Base-by-base conservation (phyloP, 345 rosid species). In the Rubroshorea leprosula region DNA sequence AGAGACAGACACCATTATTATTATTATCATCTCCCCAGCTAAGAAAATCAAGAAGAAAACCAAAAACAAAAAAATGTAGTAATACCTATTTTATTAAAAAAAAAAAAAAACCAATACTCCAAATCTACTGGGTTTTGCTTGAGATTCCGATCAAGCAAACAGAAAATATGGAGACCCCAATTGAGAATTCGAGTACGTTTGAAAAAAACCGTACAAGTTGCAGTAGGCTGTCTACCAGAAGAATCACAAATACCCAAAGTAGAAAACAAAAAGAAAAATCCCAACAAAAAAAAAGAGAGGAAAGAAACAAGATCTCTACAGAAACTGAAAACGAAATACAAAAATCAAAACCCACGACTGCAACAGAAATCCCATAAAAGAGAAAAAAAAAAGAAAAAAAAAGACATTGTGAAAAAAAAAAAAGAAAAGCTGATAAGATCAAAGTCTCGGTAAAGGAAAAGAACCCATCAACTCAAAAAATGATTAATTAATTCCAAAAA, bases 111-210 rank as follows among this genome's bases (percentile, higher is more conserved):
- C 23, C 49, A 55, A 8, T n/a, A 39, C 62, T 48, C n/a, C 10
- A 61, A 65, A 55, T 62, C 50, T n/a, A n/a, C n/a, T n/a, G 61
- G 60, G 65, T 65, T 55, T 65, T 61, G 15, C n/a, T n/a, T n/a
- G 35, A 62, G 55, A 61, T 25, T 51, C 56, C 60, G 46, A 63
- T 65, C 63, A 22, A 46, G 49, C 54, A n/a, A n/a, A 20, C 39
- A 22, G 68, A 8, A 24, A 46, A 51, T n/a, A n/a, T 17, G 23
- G 39, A 58, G 63, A 20, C 20, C 49, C 48, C n/a, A n/a, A n/a
- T n/a, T n/a, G n/a, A n/a, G n/a, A 39, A 35, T 39, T 8, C 17
- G 35, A 22, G n/a, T n/a, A n/a, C n/a, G n/a, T n/a, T n/a, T n/a
- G n/a, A n/a, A n/a, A n/a, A n/a, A n/a, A n/a, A n/a, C n/a, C n/a